Conservation (phyloP, 2,329 filamentous ascomycete species). For the Pseudogymnoascus sp. region DNA sequence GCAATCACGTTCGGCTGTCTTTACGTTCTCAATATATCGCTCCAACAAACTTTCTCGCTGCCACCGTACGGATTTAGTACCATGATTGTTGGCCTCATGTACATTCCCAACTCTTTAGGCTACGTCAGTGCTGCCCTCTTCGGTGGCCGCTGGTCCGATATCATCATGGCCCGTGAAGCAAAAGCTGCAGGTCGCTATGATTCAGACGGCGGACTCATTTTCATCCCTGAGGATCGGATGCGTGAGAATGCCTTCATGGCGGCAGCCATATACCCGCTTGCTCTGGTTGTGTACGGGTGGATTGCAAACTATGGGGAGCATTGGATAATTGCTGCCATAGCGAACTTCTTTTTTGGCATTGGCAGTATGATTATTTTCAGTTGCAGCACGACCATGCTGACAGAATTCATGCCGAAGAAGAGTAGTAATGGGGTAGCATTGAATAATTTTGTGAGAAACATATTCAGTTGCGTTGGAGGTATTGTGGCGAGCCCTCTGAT, state of each 20-base stretch:
- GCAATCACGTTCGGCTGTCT: slow-evolving; percentile 66
- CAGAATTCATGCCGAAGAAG: slow-evolving; percentile 69
- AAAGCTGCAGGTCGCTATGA: slow-evolving; percentile 62
- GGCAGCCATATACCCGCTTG: slow-evolving; percentile 60
- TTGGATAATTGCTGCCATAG: slow-evolving; percentile 56
- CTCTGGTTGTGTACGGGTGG: slow-evolving; percentile 74
- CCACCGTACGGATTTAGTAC: slow-evolving; percentile 62
- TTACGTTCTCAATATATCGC: slow-evolving; percentile 69
- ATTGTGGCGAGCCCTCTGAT: slow-evolving; percentile 66
- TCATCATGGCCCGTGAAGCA: slow-evolving; percentile 72
- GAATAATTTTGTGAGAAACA: slow-evolving; percentile 76
- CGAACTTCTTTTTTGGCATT: slow-evolving; percentile 67
- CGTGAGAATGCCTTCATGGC: slow-evolving; percentile 74
- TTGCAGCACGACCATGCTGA: slow-evolving; percentile 65
- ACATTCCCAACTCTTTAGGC: slow-evolving; percentile 67
- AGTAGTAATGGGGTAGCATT: slow-evolving; percentile 68
- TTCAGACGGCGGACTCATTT: slow-evolving; percentile 55
- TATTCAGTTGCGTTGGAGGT: slow-evolving; percentile 64
- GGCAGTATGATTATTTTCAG: slow-evolving; percentile 60
- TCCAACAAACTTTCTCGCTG: slow-evolving; percentile 60
- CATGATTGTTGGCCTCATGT: slow-evolving; percentile 65
- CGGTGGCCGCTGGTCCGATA: slow-evolving; percentile 71
- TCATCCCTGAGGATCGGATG: slow-evolving; percentile 73
- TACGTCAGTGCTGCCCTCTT: slow-evolving; percentile 62
- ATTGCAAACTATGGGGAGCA: slow-evolving; percentile 53